A percentile compares a stretch with the other conserved stretches of the same genome.
These are phyloP conservation scores for Cercospora citrullina DNA, from an alignment of 2,329 filamentous ascomycete species.

Conservation along the genomic window DNA sequence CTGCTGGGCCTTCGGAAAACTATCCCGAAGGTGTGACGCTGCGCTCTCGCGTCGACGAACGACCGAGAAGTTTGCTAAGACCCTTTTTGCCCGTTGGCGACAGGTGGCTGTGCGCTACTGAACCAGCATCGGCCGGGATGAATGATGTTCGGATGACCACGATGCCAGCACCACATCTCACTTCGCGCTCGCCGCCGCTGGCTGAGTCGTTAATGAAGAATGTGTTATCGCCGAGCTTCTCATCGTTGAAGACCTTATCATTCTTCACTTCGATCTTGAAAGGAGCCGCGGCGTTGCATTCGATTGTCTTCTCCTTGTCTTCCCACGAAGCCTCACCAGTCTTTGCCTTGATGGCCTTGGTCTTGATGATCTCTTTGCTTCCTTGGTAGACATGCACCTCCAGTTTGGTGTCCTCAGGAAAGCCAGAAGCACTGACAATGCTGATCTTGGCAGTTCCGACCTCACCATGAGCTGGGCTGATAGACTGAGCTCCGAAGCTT, in stretches of 20 bases:
- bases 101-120: slow-evolving; percentile 20
- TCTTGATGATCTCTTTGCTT: slow-evolving; percentile 82
- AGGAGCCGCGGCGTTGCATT: slow-evolving; percentile 76
- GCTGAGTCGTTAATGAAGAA: slow-evolving; percentile 88
- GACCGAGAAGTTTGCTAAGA: slow-evolving; percentile 32
- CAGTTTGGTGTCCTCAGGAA: slow-evolving; percentile 50
- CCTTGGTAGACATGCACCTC: slow-evolving; percentile 44
- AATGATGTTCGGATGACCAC: slow-evolving; percentile 50
- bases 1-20: slow-evolving; percentile 18
- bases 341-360: slow-evolving; percentile 79
- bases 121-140: slow-evolving; percentile 31
- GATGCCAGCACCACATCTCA: slow-evolving; percentile 79
- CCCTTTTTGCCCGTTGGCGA: slow-evolving; percentile 28
- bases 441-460: slow-evolving; percentile 77
- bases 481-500: slow-evolving; percentile 43
- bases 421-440: slow-evolving; percentile 75
- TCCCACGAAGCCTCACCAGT: slow-evolving; percentile 68
- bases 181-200: slow-evolving; percentile 64
- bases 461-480: slow-evolving; percentile 48
- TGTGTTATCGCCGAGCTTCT: slow-evolving; percentile 79
- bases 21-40: slow-evolving; percentile 37
- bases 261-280: slow-evolving; percentile 87
- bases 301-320: slow-evolving; percentile 57
- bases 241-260: slow-evolving; percentile 80
- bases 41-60: slow-evolving; percentile 24